A percentile compares a stretch with the other conserved stretches of the same genome.
phyloP scores from a whole-genome alignment of 2,329 filamentous ascomycete genomes.

The Fusarium oxysporum region DNA sequence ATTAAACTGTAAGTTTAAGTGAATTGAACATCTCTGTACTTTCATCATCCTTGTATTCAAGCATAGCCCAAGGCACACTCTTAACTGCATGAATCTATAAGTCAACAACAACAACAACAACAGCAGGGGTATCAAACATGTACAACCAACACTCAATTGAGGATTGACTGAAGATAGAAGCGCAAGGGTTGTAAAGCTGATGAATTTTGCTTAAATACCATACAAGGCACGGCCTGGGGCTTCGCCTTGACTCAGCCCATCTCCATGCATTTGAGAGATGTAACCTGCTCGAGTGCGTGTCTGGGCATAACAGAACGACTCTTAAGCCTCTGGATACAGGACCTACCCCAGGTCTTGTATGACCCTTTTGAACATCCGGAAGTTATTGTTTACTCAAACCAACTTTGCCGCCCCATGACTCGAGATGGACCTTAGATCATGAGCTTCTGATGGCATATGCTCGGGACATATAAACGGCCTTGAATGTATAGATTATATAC shows the following conservation, averaged over 20 bases:
- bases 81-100: background rate
- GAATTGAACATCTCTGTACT: background rate
- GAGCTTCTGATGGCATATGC: background rate
- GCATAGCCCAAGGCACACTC: slow-evolving; percentile 1
- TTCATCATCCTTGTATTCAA: background rate
- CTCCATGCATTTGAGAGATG: background rate
- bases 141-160: background rate
- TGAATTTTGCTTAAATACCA: background rate
- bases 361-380: too few species aligned
- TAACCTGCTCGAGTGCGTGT: background rate
- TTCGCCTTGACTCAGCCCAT: background rate
- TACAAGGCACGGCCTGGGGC: background rate
- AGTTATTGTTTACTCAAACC: background rate
- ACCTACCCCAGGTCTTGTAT: too few species aligned
- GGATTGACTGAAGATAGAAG: background rate
- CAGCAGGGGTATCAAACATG: background rate
- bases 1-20: background rate
- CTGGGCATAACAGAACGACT: background rate
- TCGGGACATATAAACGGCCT: background rate
- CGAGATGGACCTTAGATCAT: background rate
- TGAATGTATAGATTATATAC: background rate
- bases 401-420: background rate
- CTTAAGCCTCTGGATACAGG: background rate
- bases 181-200: background rate
- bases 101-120: background rate